Evolutionary conservation across 2,329 filamentous ascomycete genomes (phyloP), one percentile per base, ranked within the genome.

Genomic region (Calonectria fujianensis): DNA sequence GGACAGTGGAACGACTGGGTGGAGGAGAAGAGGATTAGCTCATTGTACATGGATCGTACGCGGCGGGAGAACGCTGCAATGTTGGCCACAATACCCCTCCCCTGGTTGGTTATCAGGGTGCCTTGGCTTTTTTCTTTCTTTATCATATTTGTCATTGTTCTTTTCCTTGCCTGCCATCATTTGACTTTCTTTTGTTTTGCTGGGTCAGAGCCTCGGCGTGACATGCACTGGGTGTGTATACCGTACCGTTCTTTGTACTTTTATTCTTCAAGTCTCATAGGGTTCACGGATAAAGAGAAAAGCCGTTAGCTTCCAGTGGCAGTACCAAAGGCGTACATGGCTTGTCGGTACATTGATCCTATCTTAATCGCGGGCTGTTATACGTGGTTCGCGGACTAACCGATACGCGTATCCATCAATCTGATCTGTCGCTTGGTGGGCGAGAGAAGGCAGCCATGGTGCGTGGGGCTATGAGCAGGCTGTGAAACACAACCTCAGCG

Each of bases 1-100:
- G 94, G 76, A 87, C 92, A 45, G 91, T 93, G 41, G 90, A 93
- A 79, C 88, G 90, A 73, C 87, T 93, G 11, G 90, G 90, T 48
- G 90, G 90, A 52, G 87, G 88, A 70, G 90, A 90, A 72, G 88
- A 89, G 35, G 85, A 85, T 29, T 63, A 63, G 24, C 35, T 20
- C 67, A 72, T 67, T 18, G 70, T 69, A 39, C 76, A 76, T 65
- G 77, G 71, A 61, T 82, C 76, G 71, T 51, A 59, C 52, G 29
- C 54, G n/a, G 39, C 31, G 6, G 59, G 71, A 76, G 48, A 66
- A 50, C 51, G 32, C 35, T 39, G 74, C 71, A 78, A 74, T 65
- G 64, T 70, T 77, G 52, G 61, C 29, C 66, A 74, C 69, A 66
- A 74, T 74, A 74, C 72, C 72, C 72, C 73, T 74, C 69, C 59